Percentiles rank a stretch among this genome's conserved stretches.
These are phyloP conservation scores for Talaromyces stipitatus DNA, from an alignment of 495 filamentous ascomycete species.

Conservation along the genomic window DNA sequence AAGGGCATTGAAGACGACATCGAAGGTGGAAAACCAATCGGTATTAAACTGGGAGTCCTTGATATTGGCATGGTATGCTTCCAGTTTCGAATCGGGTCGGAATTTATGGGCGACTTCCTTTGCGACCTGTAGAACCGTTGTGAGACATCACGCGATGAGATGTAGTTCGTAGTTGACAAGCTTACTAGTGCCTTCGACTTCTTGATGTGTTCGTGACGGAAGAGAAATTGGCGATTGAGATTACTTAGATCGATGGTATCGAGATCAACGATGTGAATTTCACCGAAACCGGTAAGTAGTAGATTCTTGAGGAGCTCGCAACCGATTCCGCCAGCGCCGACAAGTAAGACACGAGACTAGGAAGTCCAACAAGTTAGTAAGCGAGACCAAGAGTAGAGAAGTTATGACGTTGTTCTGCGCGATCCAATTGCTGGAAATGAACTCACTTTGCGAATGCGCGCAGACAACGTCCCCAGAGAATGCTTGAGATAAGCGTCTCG, in stretches of 20 bases:
- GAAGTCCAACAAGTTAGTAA: background rate
- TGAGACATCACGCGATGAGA: background rate
- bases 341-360: constrained; percentile 84
- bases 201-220: constrained; percentile 95
- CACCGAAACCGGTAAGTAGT: constrained; percentile 85
- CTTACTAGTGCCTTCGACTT: constrained; percentile 90
- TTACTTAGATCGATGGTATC: constrained; percentile 98
- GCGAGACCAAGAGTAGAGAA: background rate
- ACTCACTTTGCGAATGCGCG: constrained; percentile 57
- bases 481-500: constrained; percentile 52
- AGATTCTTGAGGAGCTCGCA: constrained; percentile 98
- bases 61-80: constrained; percentile 91
- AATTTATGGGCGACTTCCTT: constrained; percentile 89
- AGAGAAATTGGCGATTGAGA: constrained; percentile 96
- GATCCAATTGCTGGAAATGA: background rate
- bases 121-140: constrained; percentile 57
- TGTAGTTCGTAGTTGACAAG: background rate
- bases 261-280: constrained; percentile 92
- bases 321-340: constrained; percentile 94
- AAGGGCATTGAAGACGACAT: constrained; percentile 89
- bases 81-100: constrained; percentile 81
- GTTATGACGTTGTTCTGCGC: background rate
- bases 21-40: constrained; percentile 79
- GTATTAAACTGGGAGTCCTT: constrained; percentile 89
- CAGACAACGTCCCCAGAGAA: constrained; percentile 56